These are phyloP conservation scores for Trametes pubescens DNA, from an alignment of 1,284 basidiomycete species.

Conservation along the genomic window DNA sequence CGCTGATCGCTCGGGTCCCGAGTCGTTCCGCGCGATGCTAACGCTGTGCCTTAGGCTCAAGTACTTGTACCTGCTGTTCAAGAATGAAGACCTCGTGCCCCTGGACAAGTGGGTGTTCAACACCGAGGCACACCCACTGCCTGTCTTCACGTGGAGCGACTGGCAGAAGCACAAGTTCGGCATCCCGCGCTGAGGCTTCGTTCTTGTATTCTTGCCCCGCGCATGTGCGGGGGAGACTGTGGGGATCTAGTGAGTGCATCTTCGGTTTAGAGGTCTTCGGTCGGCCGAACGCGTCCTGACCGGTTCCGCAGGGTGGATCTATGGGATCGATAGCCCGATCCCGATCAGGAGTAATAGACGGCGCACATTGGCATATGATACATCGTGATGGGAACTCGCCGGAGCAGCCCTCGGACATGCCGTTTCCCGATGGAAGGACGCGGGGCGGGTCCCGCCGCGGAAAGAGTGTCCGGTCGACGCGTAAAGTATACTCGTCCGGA, in stretches of 20 bases:
- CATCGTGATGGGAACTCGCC: conserved; percentile 23
- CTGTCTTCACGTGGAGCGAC: conserved; percentile 69
- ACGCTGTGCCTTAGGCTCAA: conserved; percentile 52
- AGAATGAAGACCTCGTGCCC: conserved; percentile 62
- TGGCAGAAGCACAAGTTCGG: conserved; percentile 42
- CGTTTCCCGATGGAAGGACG: conserved; percentile 15
- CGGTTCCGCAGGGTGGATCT: neutral
- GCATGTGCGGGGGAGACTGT: neutral
- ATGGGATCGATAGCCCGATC: conserved; percentile 8
- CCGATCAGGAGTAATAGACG: conserved; percentile 22
- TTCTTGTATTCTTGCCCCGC: conserved; percentile 8
- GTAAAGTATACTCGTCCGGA: conserved; percentile 19
- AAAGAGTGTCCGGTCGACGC: conserved; percentile 19
- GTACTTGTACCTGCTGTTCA: conserved; percentile 72
- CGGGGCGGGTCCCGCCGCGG: conserved; percentile 14
- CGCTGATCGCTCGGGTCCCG: conserved; percentile 2
- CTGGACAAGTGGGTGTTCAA: conserved; percentile 84
- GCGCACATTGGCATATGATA: conserved; percentile 26
- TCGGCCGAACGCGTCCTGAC: conserved; percentile 10
- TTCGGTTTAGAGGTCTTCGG: neutral
- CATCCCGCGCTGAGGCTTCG: conserved; percentile 19
- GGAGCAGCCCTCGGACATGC: conserved; percentile 12
- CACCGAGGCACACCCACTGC: conserved; percentile 83
- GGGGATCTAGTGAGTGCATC: neutral
- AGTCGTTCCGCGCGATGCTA: neutral